These are phyloP conservation scores for Microcos paniculata DNA, from an alignment of 345 rosid genomes.

Conservation along the genomic window DNA sequence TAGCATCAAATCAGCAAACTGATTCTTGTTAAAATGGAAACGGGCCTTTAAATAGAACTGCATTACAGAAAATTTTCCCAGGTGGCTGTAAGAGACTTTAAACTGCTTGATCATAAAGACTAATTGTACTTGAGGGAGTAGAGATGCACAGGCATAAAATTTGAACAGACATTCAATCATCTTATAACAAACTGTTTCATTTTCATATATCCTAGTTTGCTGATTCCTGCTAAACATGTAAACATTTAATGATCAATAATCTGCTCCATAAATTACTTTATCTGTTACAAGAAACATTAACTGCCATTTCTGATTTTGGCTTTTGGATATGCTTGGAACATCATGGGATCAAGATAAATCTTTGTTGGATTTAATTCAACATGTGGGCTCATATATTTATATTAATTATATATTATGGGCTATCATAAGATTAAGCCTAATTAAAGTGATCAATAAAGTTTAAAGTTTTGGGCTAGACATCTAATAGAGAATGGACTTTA, in stretches of 20 bases:
- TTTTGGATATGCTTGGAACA: background rate
- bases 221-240: too few relatives aligned
- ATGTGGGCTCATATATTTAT: too few relatives aligned
- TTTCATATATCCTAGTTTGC: too few relatives aligned
- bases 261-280: background rate
- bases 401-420: too few relatives aligned
- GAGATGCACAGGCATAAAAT: background rate
- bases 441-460: too few relatives aligned
- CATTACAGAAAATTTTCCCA: constrained; percentile 16
- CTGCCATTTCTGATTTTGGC: background rate
- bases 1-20: constrained; percentile 76
- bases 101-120: background rate
- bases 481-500: too few relatives aligned
- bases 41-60: constrained; percentile 91
- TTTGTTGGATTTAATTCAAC: too few relatives aligned
- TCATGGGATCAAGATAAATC: background rate
- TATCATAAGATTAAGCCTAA: too few relatives aligned
- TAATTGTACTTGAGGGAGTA: background rate
- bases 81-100: background rate
- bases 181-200: too few relatives aligned
- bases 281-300: background rate
- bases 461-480: too few relatives aligned
- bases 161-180: too few relatives aligned
- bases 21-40: constrained; percentile 73
- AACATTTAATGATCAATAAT: too few relatives aligned